phyloP scores from a whole-genome alignment of 1,139 yeast genomes.

The Saccharomyces hybrid region DNA sequence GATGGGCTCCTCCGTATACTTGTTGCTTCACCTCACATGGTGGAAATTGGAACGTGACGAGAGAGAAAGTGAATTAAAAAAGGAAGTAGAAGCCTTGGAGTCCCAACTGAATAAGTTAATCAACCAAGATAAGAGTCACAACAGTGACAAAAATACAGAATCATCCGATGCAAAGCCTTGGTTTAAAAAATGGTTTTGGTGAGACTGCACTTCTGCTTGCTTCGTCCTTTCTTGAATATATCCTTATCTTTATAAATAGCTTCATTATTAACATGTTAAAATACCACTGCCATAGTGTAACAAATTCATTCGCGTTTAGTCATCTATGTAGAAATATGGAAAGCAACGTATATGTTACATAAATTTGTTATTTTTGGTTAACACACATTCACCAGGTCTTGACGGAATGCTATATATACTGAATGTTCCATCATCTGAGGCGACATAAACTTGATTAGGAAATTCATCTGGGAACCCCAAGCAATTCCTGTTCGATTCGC shows the following conservation, averaged over 20 bases:
- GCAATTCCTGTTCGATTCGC: conserved; percentile 15
- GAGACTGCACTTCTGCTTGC: neutral
- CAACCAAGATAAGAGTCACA: conserved; percentile 1
- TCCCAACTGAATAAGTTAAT: conserved; percentile 12
- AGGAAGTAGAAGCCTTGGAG: conserved; percentile 16
- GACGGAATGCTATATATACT: conserved; percentile 26
- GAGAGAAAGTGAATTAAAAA: conserved; percentile 22
- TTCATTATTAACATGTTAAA: neutral
- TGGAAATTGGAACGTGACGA: conserved; percentile 32
- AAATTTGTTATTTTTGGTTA: conserved; percentile 25
- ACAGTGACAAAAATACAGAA: neutral
- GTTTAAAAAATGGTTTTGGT: conserved; percentile 17
- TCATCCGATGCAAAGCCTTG: conserved; percentile 7
- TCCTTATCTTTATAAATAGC: neutral
- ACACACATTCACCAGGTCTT: conserved; percentile 24
- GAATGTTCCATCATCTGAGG: conserved; percentile 27
- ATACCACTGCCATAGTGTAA: no score
- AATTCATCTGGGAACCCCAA: conserved; percentile 31
- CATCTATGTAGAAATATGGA: neutral
- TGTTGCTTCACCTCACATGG: conserved; percentile 30
- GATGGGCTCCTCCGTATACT: conserved; percentile 29
- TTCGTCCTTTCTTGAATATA: neutral
- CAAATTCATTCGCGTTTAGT: neutral
- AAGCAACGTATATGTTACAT: conserved; percentile 2
- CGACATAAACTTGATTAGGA: conserved; percentile 24